Evolutionary conservation across 164 flowering plant genomes (phyloP).

Genomic region (Stephania yunnanensis): DNA sequence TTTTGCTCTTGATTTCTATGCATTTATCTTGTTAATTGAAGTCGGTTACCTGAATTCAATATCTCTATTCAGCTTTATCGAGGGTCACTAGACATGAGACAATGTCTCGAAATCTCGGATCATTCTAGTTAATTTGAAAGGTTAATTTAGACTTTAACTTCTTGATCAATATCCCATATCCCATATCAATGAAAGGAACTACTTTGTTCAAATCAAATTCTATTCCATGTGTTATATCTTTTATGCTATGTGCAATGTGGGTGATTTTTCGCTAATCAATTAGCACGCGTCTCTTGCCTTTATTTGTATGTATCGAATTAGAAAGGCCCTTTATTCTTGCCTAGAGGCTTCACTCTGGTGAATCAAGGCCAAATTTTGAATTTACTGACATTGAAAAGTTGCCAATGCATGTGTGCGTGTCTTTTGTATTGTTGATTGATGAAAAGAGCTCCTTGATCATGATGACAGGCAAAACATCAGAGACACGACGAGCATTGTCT

Average conservation of each 20-base stretch:
- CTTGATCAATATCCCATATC: neutral
- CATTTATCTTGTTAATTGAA: neutral
- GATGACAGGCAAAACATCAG: constrained; percentile 33
- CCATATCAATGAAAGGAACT: neutral
- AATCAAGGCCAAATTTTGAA: neutral
- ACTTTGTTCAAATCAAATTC: neutral
- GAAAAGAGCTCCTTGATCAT: neutral
- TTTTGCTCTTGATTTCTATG: neutral
- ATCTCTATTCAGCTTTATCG: neutral
- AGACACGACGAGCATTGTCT: constrained; percentile 16
- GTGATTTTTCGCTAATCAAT: neutral
- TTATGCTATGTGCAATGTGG: neutral
- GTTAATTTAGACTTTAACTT: neutral
- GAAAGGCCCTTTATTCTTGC: too few relatives aligned
- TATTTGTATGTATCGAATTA: too few relatives aligned
- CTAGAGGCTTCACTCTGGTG: too few relatives aligned
- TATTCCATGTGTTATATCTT: neutral
- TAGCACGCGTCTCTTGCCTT: too few relatives aligned
- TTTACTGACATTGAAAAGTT: neutral
- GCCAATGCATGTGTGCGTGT: neutral
- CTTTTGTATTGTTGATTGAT: neutral
- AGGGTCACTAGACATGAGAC: neutral
- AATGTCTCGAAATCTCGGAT: neutral
- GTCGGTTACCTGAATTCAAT: neutral
- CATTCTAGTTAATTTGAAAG: neutral